Conservation (phyloP, 78 protist genomes). For the Dictyostelium brefeldianum region DNA sequence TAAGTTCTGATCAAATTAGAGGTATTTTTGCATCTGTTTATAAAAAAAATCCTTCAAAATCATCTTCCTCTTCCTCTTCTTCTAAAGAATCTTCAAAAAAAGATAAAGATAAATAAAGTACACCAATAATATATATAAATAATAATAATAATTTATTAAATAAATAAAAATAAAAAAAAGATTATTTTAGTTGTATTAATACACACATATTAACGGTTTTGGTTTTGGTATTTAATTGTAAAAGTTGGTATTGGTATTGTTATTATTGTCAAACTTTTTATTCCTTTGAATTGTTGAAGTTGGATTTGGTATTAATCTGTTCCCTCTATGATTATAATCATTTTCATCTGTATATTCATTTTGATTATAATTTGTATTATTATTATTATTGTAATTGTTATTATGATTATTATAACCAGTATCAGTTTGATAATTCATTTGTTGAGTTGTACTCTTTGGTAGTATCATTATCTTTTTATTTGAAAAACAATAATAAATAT, state of each 20-base stretch:
- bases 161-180: not conserved
- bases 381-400: not conserved
- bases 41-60: slow-evolving; percentile 50
- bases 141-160: not conserved
- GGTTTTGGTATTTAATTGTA: no score
- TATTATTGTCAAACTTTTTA: slow-evolving; percentile 8
- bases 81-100: not conserved
- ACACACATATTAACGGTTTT: slow-evolving; percentile 1
- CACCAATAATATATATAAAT: not conserved
- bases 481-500: slow-evolving; percentile 19
- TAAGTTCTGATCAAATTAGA: slow-evolving; percentile 64
- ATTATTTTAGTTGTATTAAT: not conserved
- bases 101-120: not conserved
- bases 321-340: slow-evolving; percentile 11
- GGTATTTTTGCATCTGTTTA: slow-evolving; percentile 22
- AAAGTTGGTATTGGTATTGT: not conserved
- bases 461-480: slow-evolving; percentile 24
- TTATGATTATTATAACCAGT: not conserved
- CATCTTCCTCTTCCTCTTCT: not conserved
- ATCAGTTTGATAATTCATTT: not conserved
- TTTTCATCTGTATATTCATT: not conserved
- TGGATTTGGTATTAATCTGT: not conserved
- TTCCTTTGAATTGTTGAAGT: slow-evolving; percentile 2
- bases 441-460: slow-evolving; percentile 3
- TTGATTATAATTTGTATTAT: not conserved